Evolutionary conservation across 2,329 filamentous ascomycete genomes (phyloP), one percentile per base, ranked within the genome.

Genomic region (Aaosphaeria pasadenensis): DNA sequence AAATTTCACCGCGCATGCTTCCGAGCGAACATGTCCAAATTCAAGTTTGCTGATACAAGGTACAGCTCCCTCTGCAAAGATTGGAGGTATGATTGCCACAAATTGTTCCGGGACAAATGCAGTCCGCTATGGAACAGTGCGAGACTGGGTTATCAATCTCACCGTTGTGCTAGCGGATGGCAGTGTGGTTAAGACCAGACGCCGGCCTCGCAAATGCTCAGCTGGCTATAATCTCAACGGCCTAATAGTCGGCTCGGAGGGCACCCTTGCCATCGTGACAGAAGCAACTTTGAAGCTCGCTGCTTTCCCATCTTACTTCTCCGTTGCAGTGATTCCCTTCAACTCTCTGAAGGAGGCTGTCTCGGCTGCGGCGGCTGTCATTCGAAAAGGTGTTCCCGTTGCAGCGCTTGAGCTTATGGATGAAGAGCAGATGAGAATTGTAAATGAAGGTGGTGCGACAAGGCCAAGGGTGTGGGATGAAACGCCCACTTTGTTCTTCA

Each of bases 91-190:
- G 60, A 66, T 72, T 33, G 62, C 63, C 32, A 90, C 87, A 7
- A 83, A 82, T 48, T 88, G 86, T 67, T 84, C 69, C 7, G 91
- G 91, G 45, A 96, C 91, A 6, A 96, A 96, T 66, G 87, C 91
- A 11, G 95, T 95, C 75, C 80, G 89, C 47, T 96, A 95, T 67
- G 91, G 91, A 51, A 96, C 91, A 2, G 95, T 96, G 89, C 84
- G 88, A 52, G 89, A 95, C 64, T 95, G 90, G 88, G 90, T 96
- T 11, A 75, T 95, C 11, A 87, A 82, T 44, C 71, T 96, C 54
- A 96, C 91, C 0, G 87, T 91, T 2, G 91, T 96, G 9, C 78
- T 96, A 58, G 90, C 91, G 7, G 89, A 95, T 69, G 91, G 91
- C 39, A 91, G 88, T 1, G 72, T 96, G 35, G 83, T 96, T 70